These are phyloP conservation scores for Triangularia verruculosa DNA, from an alignment of 2,329 filamentous ascomycete species.

Conservation along the genomic window DNA sequence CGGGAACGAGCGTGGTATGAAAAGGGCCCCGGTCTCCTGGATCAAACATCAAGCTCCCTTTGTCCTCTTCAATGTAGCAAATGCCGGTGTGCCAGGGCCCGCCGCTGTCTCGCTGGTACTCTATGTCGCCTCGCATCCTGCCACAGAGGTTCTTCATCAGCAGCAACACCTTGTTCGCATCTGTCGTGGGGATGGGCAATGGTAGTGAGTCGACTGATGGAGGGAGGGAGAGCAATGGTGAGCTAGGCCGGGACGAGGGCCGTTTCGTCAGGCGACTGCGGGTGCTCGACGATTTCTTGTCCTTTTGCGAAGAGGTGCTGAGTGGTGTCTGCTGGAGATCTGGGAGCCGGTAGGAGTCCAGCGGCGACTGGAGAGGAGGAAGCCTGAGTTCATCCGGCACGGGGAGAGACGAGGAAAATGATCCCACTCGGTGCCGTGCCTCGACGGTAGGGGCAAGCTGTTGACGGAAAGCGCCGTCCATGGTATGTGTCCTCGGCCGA, in stretches of 20 bases:
- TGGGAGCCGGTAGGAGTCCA: slow-evolving; percentile 37
- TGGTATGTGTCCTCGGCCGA: slow-evolving; percentile 56
- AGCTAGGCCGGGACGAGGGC: slow-evolving; percentile 54
- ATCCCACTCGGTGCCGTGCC: slow-evolving; percentile 64
- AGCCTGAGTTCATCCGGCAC: slow-evolving; percentile 45
- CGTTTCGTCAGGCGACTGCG: slow-evolving; percentile 55
- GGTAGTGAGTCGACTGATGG: slow-evolving; percentile 60
- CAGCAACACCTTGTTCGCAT: slow-evolving; percentile 68
- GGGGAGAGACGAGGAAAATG: slow-evolving; percentile 62
- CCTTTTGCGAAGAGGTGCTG: slow-evolving; percentile 31
- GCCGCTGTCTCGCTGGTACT: slow-evolving; percentile 62
- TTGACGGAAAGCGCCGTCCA: slow-evolving; percentile 54
- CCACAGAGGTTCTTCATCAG: slow-evolving; percentile 77
- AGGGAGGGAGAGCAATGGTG: slow-evolving; percentile 51
- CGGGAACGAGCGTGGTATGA: slow-evolving; percentile 65
- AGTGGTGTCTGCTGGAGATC: slow-evolving; percentile 34
- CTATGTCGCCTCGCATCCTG: slow-evolving; percentile 74
- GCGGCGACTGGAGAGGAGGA: slow-evolving; percentile 38
- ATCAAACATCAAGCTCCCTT: slow-evolving; percentile 72
- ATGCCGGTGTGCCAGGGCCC: slow-evolving; percentile 68
- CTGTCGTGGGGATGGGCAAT: slow-evolving; percentile 59
- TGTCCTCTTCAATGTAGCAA: slow-evolving; percentile 74
- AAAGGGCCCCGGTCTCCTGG: slow-evolving; percentile 63
- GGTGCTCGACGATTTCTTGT: slow-evolving; percentile 44
- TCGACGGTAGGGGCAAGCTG: slow-evolving; percentile 43